These are phyloP conservation scores for Stephanodiscus triporus DNA, from an alignment of 108 stramenopile genomes.

Conservation along the genomic window DNA sequence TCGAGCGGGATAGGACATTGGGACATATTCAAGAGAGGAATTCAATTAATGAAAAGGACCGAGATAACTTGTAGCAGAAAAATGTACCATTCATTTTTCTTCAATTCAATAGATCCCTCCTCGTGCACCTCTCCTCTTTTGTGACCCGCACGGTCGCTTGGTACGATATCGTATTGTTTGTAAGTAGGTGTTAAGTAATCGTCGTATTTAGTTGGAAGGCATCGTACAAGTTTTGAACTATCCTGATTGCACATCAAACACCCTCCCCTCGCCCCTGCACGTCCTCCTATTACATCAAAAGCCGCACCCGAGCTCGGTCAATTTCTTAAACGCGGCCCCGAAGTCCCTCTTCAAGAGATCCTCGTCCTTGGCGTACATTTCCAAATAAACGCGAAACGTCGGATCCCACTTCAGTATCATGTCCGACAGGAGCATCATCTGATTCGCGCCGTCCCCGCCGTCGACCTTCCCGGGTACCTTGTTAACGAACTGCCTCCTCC, in stretches of 20 bases:
- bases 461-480: conserved; percentile 33
- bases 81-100: not conserved
- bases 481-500: conserved; percentile 58
- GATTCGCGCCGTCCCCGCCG: conserved; percentile 24
- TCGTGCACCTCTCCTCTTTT: not conserved
- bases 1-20: not conserved
- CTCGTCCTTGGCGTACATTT: conserved; percentile 79
- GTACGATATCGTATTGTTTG: not conserved
- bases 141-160: not conserved
- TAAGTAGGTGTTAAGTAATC: not conserved
- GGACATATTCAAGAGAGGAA: not conserved
- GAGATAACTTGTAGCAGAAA: too few relatives aligned
- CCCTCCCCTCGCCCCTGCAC: too few relatives aligned
- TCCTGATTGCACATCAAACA: too few relatives aligned
- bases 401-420: conserved; percentile 68
- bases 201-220: too few relatives aligned
- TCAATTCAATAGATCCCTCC: not conserved
- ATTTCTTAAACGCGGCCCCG: conserved; percentile 71
- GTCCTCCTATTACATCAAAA: conserved; percentile 8
- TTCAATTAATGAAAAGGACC: too few relatives aligned
- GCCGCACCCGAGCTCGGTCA: conserved; percentile 71
- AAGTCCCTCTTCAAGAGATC: conserved; percentile 73
- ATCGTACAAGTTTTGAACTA: too few relatives aligned
- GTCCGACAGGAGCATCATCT: conserved; percentile 80
- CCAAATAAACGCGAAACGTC: conserved; percentile 50